Base-by-base conservation (phyloP, 2,329 filamentous ascomycete genomes). In the Achaetomium macrosporum region DNA sequence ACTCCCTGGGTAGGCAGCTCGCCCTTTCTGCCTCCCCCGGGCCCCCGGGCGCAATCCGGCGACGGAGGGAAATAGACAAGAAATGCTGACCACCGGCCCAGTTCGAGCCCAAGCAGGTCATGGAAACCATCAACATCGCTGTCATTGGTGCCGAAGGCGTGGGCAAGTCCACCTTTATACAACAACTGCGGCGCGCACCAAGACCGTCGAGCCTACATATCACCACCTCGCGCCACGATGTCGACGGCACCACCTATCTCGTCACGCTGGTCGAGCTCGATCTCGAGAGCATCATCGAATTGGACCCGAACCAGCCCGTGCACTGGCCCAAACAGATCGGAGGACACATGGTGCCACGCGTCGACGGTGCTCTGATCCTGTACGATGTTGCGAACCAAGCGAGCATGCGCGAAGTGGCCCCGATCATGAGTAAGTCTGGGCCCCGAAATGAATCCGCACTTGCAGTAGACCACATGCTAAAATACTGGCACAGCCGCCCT, bases 351-450 rank as follows among this genome's bases (percentile, higher is more conserved):
- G 77, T 88, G 55, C 88, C 90, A 46, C 79, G 78, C 39, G 80
- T 96, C 64, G 88, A 97, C 64, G 92, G 88, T 17, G 90, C 88
- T 42, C 73, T 96, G 61, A 81, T 92, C 54, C 74, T 97, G 45
- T 96, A 96, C 75, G 89, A 96, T 76, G 87, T 95, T 42, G 88
- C 84, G 69, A 86, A 88, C 66, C 79, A 82, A 61, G 82, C 84
- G 55, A 92, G 85, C 66, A 82, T 95, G 62, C 77, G 79, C 54
- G 82, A 87, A 55, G 76, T 96, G 50, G 85, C 88, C 39, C 81
- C 86, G 62, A 83, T 88, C 57, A 75, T 95, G 66, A 83, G 91
- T 96, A 77, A 81, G 86, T 81, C 54, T 50, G 48, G 51, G 40
- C 47, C 42, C 37, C 41, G 10, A 33, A 46, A 43, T 51, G 46